Base-by-base conservation (phyloP, 768 basidiomycete genomes). In the Amanita subjunquillea region DNA sequence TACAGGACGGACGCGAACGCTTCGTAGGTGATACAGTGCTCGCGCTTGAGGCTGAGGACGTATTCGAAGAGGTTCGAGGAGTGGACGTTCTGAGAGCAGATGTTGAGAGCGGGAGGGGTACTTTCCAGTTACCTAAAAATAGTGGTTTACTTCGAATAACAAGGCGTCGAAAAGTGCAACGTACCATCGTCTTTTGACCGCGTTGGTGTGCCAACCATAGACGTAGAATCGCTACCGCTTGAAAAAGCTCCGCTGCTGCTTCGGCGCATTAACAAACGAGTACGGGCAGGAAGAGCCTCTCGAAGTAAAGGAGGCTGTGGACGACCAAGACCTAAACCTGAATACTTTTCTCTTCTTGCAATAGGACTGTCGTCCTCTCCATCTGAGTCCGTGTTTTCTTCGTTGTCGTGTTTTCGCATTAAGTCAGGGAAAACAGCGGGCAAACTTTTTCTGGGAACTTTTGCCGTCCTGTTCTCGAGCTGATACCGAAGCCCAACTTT, bases 201-300 rank as follows among this genome's bases (percentile, higher is more conserved):
- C 27, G 85, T 87, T 39, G 86, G 85, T 15, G 87, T 86, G 34
- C 71, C 78, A 42, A 71, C 65, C 36, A 77, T 70, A 29, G 76
- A 80, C 13, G 72, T 69, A 23, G 72, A 75, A 22, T 89, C 86
- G 58, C 86, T 85, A 17, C 85, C 80, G 56, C 79, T 84, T 9
- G 87, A 89, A 59, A 88, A 87, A 1, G 85, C 83, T 12, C 87
- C 87, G 57, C 87, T 89, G 60, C 87, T 90, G 53, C 82, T 88
- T 55, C 88, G 73, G 10, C 88, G 76, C 76, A 85, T 78, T 29
- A 89, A 62, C 80, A 81, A 84, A 38, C 76, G 71, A 44, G 77
- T 71, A 27, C 77, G 71, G 4, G 70, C 65, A 8, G 67, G 56
- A n/a, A 64, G 53, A 25, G 60, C 61, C 51, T 67, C 59, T 30